phyloP scores from a whole-genome alignment of 1,284 basidiomycete species.

The Cryptococcus deneoformans region DNA sequence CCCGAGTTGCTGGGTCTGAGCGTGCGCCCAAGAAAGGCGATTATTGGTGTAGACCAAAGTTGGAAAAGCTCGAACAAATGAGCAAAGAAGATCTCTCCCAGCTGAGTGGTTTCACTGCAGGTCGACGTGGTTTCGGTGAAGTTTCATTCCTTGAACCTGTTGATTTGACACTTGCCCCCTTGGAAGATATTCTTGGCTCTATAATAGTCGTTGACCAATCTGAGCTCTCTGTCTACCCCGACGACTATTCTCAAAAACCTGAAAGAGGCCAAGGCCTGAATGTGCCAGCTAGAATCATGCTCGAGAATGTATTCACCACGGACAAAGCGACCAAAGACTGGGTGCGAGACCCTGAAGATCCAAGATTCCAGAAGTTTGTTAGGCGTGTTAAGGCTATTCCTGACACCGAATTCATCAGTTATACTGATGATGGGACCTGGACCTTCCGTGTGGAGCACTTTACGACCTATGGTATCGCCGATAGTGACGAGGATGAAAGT shows the following conservation, averaged over 20 bases:
- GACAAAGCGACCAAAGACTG: conserved; percentile 91
- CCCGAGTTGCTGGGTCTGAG: conserved; percentile 28
- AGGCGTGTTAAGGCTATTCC: conserved; percentile 81
- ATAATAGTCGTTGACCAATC: conserved; percentile 86
- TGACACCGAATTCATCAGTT: conserved; percentile 80
- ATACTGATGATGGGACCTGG: conserved; percentile 81
- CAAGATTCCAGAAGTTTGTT: conserved; percentile 70
- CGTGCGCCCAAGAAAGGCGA: conserved; percentile 70
- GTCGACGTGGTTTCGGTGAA: conserved; percentile 85
- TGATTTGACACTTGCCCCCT: conserved; percentile 79
- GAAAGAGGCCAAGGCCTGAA: conserved; percentile 86
- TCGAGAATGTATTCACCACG: conserved; percentile 81
- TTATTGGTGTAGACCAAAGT: conserved; percentile 79
- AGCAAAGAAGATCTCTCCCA: conserved; percentile 66
- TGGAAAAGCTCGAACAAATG: conserved; percentile 65
- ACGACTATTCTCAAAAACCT: conserved; percentile 73
- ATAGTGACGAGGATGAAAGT: conserved; percentile 41
- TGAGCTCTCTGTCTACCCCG: conserved; percentile 91
- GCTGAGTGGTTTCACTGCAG: conserved; percentile 71
- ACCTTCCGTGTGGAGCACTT: conserved; percentile 94
- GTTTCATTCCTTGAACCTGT: conserved; percentile 89
- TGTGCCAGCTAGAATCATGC: conserved; percentile 73
- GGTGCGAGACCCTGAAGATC: conserved; percentile 76
- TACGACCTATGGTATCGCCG: conserved; percentile 50
- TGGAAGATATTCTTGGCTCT: conserved; percentile 80